Conservation (phyloP, 2,329 filamentous ascomycete species). For the Leptographium galeiforme region DNA sequence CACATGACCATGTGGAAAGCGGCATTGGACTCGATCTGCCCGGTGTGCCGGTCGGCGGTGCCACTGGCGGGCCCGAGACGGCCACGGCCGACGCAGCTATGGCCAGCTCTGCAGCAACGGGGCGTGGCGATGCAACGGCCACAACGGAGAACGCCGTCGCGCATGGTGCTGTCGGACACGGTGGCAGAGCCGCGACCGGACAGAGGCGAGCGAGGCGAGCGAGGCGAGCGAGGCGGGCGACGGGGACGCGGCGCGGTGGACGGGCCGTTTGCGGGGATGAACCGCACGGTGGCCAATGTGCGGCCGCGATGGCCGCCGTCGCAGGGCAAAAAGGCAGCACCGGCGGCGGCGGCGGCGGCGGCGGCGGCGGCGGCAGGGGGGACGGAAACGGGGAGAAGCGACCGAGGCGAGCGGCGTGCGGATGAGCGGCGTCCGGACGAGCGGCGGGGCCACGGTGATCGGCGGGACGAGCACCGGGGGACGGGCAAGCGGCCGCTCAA, state of each 20-base stretch:
- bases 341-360: too few species aligned
- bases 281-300: slow-evolving; percentile 35
- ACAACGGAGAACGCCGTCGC: slow-evolving; percentile 25
- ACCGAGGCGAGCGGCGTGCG: too few species aligned
- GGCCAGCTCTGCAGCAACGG: slow-evolving; percentile 4
- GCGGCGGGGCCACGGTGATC: background rate
- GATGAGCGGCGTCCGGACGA: background rate
- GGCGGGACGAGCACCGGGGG: background rate
- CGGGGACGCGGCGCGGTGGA: slow-evolving; percentile 25
- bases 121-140: slow-evolving; percentile 1
- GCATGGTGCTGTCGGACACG: slow-evolving; percentile 44
- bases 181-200: slow-evolving; percentile 27
- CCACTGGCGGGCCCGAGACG: background rate
- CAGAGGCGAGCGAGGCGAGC: slow-evolving; percentile 10
- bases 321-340: background rate
- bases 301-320: slow-evolving; percentile 11
- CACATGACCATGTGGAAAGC: slow-evolving; percentile 9
- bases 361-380: slow-evolving; percentile 7
- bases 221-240: slow-evolving; percentile 14
- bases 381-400: background rate
- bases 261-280: slow-evolving; percentile 44
- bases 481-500: slow-evolving; percentile 41
- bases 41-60: slow-evolving; percentile 9
- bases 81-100: background rate
- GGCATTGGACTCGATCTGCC: slow-evolving; percentile 7